These are phyloP conservation scores for Solanum okadae DNA, from an alignment of 257 asterid species.

Conservation along the genomic window DNA sequence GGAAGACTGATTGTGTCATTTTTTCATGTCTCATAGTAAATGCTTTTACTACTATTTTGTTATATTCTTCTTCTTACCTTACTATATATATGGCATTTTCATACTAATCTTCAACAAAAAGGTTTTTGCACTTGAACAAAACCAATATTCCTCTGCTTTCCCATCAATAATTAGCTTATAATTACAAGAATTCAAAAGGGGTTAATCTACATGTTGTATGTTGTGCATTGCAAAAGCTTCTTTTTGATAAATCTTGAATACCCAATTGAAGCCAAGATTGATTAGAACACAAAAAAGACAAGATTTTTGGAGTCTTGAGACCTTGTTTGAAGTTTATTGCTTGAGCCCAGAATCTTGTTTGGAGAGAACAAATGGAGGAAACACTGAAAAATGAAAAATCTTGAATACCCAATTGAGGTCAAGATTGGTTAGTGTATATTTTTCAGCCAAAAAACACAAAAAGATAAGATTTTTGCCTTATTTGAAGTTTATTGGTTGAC, in stretches of 20 bases:
- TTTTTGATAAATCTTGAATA: neutral
- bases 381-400: neutral
- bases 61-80: no score
- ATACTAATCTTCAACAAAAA: neutral
- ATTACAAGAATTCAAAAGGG: neutral
- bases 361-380: neutral
- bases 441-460: neutral
- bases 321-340: neutral
- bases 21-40: no score
- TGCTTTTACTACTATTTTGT: no score
- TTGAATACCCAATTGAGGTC: neutral
- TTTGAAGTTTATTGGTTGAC: neutral
- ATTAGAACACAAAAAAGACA: neutral
- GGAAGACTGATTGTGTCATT: no score
- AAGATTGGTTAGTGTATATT: neutral
- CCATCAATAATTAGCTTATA: neutral
- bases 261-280: neutral
- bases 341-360: neutral
- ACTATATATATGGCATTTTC: neutral
- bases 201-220: neutral
- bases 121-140: neutral
- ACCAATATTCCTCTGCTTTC: neutral
- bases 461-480: neutral
- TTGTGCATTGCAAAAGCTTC: neutral
- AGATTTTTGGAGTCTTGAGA: neutral